Conservation (phyloP, 2,329 filamentous ascomycete species). For the Hypoxylon sp. region DNA sequence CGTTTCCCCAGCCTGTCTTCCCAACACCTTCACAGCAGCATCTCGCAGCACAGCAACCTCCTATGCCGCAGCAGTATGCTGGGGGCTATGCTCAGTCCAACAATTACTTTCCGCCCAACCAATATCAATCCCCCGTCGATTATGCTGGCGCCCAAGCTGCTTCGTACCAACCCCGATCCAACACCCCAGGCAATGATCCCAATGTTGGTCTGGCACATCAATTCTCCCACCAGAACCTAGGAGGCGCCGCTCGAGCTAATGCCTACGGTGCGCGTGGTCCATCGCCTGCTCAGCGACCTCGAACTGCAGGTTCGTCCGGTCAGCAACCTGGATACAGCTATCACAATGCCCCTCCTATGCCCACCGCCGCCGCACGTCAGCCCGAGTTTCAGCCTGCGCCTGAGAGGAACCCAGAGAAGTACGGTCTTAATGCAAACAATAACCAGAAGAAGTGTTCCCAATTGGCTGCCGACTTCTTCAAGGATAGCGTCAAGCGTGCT, state of each 20-base stretch:
- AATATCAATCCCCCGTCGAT: constrained; percentile 54
- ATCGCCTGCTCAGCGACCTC: constrained; percentile 78
- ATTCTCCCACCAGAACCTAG: constrained; percentile 95
- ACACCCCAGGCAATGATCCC: constrained; percentile 76
- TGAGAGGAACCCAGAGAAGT: constrained; percentile 87
- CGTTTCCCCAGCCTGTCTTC: constrained; percentile 90
- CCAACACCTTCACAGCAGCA: constrained; percentile 55
- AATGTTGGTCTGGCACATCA: constrained; percentile 94
- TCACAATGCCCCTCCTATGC: constrained; percentile 72
- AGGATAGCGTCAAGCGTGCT: constrained; percentile 96
- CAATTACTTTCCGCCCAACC: constrained; percentile 70
- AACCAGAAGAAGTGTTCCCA: constrained; percentile 76
- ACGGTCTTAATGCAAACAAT: constrained; percentile 69
- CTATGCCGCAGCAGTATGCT: constrained; percentile 54
- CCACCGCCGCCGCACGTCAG: constrained; percentile 59
- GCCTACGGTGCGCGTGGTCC: constrained; percentile 74
- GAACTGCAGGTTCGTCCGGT: constrained; percentile 77
- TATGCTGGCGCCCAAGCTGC: constrained; percentile 44
- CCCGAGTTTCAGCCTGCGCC: constrained; percentile 81
- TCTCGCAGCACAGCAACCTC: constrained; percentile 56
- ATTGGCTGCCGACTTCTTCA: constrained; percentile 90
- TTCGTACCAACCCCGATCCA: constrained; percentile 61
- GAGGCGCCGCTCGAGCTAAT: constrained; percentile 73
- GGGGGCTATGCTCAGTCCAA: constrained; percentile 57
- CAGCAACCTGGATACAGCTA: constrained; percentile 71